phyloP scores from a whole-genome alignment of 768 basidiomycete genomes.

The Suillus hirtellus region DNA sequence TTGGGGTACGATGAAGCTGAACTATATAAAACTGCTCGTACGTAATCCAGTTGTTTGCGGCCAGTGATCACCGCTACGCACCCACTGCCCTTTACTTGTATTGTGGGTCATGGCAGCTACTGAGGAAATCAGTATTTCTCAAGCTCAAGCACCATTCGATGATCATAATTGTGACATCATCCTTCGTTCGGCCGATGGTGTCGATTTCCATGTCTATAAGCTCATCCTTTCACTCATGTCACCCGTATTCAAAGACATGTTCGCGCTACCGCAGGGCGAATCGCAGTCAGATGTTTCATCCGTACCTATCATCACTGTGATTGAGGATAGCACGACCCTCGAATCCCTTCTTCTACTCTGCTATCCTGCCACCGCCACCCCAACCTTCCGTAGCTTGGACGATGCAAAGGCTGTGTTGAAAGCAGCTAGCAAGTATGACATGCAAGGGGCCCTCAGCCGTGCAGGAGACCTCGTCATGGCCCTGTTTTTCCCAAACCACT shows the following conservation, averaged over 20 bases:
- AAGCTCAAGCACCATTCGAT: slow-evolving; percentile 12
- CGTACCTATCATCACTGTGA: slow-evolving; percentile 11
- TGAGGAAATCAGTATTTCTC: not conserved
- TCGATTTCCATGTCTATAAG: slow-evolving; percentile 16
- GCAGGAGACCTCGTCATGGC: not conserved
- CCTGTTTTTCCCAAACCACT: not conserved
- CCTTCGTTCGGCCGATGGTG: slow-evolving; percentile 13
- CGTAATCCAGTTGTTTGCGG: too few species aligned
- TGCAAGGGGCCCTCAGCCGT: not conserved
- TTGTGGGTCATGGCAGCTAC: not conserved
- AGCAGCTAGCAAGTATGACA: not conserved
- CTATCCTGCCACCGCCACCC: slow-evolving; percentile 30
- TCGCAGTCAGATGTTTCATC: not conserved
- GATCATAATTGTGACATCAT: slow-evolving; percentile 17
- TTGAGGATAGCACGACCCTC: slow-evolving; percentile 22
- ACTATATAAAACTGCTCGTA: too few species aligned
- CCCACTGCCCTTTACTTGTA: too few species aligned
- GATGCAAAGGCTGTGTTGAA: not conserved
- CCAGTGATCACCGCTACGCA: too few species aligned
- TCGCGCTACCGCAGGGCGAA: slow-evolving; percentile 41
- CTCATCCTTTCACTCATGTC: slow-evolving; percentile 49
- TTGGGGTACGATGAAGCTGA: too few species aligned
- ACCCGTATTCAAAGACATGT: slow-evolving; percentile 49
- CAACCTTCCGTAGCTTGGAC: not conserved
- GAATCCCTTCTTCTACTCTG: slow-evolving; percentile 39